These are phyloP conservation scores for Hanseniaspora occidentalis DNA, from an alignment of 805 yeast genomes.

Conservation along the genomic window DNA sequence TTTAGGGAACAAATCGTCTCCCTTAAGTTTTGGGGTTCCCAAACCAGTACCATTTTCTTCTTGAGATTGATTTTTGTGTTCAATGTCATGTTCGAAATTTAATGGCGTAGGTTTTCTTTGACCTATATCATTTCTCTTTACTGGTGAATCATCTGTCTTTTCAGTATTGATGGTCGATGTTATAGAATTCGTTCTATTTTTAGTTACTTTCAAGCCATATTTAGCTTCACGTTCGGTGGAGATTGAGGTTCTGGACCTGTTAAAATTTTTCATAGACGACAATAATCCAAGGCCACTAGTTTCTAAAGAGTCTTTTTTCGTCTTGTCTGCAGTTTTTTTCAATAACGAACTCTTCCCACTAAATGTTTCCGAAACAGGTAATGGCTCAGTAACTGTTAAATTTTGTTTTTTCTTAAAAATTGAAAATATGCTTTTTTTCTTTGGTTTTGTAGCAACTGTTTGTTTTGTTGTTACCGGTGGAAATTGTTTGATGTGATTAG, in stretches of 20 bases:
- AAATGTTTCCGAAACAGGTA: constrained; percentile 5
- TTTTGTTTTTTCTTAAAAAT: constrained; percentile 7
- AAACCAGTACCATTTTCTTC: no score
- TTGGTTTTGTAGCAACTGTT: constrained; percentile 1
- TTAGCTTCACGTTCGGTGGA: not conserved
- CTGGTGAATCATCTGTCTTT: not conserved
- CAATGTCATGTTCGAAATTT: constrained; percentile 1
- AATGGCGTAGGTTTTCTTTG: constrained; percentile 1
- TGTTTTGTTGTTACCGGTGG: not conserved
- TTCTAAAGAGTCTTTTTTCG: no score
- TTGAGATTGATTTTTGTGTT: no score
- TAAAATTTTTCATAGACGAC: not conserved
- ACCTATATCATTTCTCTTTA: constrained; percentile 5
- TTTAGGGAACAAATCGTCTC: constrained; percentile 62
- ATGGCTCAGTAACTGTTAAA: not conserved
- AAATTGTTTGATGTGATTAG: not conserved
- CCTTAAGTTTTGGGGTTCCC: constrained; percentile 25
- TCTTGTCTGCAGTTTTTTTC: not conserved
- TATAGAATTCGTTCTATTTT: not conserved
- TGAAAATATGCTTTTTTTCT: constrained; percentile 7
- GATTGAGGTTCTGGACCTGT: not conserved
- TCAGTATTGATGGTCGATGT: not conserved
- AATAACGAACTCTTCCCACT: constrained; percentile 1
- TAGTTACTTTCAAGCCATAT: not conserved
- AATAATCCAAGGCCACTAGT: no score